A percentile compares a stretch with the other conserved stretches of the same genome.
phyloP scores from a whole-genome alignment of 257 asterid genomes.

The Primulina tabacum region DNA sequence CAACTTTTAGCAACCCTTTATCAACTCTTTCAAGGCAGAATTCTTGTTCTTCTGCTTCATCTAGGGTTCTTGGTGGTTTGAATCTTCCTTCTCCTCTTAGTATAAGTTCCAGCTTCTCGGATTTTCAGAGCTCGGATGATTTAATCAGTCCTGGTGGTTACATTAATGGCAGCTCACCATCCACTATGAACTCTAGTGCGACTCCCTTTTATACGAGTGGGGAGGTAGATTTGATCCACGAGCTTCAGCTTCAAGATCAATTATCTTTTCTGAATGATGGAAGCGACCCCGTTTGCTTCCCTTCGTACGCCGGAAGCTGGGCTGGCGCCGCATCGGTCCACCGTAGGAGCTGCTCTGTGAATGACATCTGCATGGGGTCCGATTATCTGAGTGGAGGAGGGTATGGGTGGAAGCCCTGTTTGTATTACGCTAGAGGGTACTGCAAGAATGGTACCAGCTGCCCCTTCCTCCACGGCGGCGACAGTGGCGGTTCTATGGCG shows the following conservation, averaged over 20 bases:
- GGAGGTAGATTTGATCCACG: slow-evolving; percentile 62
- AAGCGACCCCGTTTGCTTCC: slow-evolving; percentile 29
- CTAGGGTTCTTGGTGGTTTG: slow-evolving; percentile 28
- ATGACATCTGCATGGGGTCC: slow-evolving; percentile 43
- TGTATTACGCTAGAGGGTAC: slow-evolving; percentile 69
- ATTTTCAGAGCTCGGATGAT: slow-evolving; percentile 37
- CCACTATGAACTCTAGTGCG: slow-evolving; percentile 54
- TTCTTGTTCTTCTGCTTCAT: slow-evolving; percentile 35
- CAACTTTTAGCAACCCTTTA: slow-evolving; percentile 22
- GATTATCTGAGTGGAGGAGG: slow-evolving; percentile 51
- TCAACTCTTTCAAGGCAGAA: slow-evolving; percentile 41
- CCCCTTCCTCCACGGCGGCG: slow-evolving; percentile 67
- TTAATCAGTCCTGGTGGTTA: slow-evolving; percentile 33
- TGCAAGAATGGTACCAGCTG: slow-evolving; percentile 67
- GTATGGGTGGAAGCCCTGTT: slow-evolving; percentile 66
- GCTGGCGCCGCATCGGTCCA: slow-evolving; percentile 37
- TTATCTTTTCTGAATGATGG: slow-evolving; percentile 13
- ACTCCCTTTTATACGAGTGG: slow-evolving; percentile 41
- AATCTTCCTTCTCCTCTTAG: slow-evolving; percentile 66
- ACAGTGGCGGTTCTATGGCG: slow-evolving; percentile 24
- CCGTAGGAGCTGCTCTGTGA: slow-evolving; percentile 67
- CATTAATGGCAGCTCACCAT: slow-evolving; percentile 20
- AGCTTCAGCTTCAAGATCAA: slow-evolving; percentile 35
- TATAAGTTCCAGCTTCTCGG: slow-evolving; percentile 41
- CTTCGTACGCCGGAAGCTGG: slow-evolving; percentile 29